phyloP scores from a whole-genome alignment of 2,329 filamentous ascomycete genomes.

The Penicillium decumbens region DNA sequence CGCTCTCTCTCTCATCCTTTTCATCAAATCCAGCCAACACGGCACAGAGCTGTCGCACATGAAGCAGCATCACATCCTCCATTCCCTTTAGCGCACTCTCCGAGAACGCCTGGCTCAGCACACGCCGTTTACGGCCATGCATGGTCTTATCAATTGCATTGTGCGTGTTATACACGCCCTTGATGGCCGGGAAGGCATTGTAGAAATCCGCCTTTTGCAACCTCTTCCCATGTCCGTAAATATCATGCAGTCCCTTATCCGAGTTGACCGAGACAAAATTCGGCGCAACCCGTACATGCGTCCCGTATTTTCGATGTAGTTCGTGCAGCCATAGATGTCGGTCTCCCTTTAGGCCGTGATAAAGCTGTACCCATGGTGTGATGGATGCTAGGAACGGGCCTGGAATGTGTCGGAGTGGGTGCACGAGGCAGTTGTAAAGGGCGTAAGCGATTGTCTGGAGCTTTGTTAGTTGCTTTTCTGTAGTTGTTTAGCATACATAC shows the following conservation, averaged over 20 bases:
- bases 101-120: conserved; percentile 68
- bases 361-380: conserved; percentile 56
- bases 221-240: conserved; percentile 40
- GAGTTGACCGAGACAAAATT: conserved; percentile 75
- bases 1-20: conserved; percentile 12
- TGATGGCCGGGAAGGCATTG: conserved; percentile 65
- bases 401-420: conserved; percentile 31
- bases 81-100: conserved; percentile 63
- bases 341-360: conserved; percentile 69
- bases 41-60: conserved; percentile 62
- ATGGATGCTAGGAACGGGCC: conserved; percentile 31
- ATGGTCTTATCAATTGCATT: conserved; percentile 64
- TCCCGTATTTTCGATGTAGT: conserved; percentile 66
- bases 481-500: conserved; percentile 11
- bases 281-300: conserved; percentile 68
- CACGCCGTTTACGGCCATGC: conserved; percentile 66
- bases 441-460: conserved; percentile 27
- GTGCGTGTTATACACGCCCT: conserved; percentile 63
- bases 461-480: neutral
- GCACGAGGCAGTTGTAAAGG: conserved; percentile 36
- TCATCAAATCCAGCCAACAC: conserved; percentile 22
- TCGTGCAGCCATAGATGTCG: conserved; percentile 68
- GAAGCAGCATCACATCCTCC: conserved; percentile 62
- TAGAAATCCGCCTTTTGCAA: conserved; percentile 66
- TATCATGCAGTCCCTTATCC: conserved; percentile 51